Base-by-base conservation (phyloP, 495 filamentous ascomycete species). In the Neurospora tetrasperma region DNA sequence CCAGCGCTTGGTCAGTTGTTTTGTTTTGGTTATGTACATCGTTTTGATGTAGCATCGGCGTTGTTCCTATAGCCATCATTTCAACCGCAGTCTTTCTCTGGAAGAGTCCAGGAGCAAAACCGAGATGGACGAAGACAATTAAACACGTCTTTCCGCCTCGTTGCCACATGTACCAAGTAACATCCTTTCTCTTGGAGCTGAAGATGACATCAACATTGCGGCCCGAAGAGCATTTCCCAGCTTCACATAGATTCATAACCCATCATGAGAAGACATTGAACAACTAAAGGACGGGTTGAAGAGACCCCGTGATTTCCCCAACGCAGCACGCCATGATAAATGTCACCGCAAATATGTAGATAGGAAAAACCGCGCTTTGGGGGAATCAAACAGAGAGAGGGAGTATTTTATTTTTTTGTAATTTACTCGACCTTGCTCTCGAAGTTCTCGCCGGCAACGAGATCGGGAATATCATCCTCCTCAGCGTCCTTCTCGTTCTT, bases 381-480 rank as follows among this genome's bases (percentile, higher is more conserved):
- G 42, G 62, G 62, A 54, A 70, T 43, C 42, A 31, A 71, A 69
- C 44, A 48, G 31, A 71, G 41, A 46, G 40, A 71, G 48, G 12
- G 48, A 70, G 39, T 68, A 62, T 76, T 71, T 74, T 74, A 72
- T 75, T 73, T 72, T 75, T 69, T 71, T 71, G 70, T 42, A 48
- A 69, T 83, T 86, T 94, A 97, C 86, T 98, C 94, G 78, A 94
- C 92, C 85, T 94, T 95, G 84, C 88, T 92, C 87, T 98, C 96
- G 79, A 99, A 99, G 88, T 92, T 96, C 88, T 96, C 92, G 78
- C 96, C 96, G 78, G 90, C 93, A 31, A 99, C 94, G 75, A 99
- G 88, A 74, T 98, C 95, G 74, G 96, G 96, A 84, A 99, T 99
- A 77, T 97, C 92, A 69, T 94, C 95, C 73, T 93, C 90, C 71